Base-by-base conservation (phyloP, 1,139 yeast species). In the Candida dubliniensis region DNA sequence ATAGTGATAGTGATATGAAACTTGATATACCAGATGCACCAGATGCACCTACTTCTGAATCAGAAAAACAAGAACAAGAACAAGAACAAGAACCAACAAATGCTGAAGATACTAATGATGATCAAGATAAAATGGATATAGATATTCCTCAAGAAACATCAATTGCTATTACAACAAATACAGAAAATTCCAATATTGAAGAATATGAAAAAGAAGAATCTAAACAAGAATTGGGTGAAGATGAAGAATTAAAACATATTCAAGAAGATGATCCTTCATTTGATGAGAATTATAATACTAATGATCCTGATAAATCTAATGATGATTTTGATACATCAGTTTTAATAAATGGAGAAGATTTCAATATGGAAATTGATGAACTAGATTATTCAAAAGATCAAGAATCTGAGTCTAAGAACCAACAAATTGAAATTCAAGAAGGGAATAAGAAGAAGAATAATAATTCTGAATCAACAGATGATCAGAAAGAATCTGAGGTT, bases 101-200 rank as follows among this genome's bases (percentile, higher is more conserved):
- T 5, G 12, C 11, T 25, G 14, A 12, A 3, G 43, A 24, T 8
- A 14, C 24, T 14, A 41, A 23, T 9, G 27, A 32, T 7, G 13
- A 24, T n/a, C 26, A 34, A 4, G 37, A 41, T 26, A 27, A 38
- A 27, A 43, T 38, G 40, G 46, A 40, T n/a, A 3, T 41, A 12
- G 41, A 41, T 34, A 25, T 30, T 27, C 40, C 37, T 29, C 36
- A 39, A 24, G 45, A 38, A 32, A 29, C 40, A 7, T 24, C 33
- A 12, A 11, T 23, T 23, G 26, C 40, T 12, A 12, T 40, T 9
- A 31, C 25, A 34, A 36, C 40, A 8, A n/a, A 35, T 8, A 43
- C 24, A 81, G 44, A 78, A 72, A 64, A 79, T 74, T 55, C 80
- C 76, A 44, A 70, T 67, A 18, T 5, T 18, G 23, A 18, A 18